phyloP scores from a whole-genome alignment of 768 basidiomycete species.

The Pulveroboletus sp. region DNA sequence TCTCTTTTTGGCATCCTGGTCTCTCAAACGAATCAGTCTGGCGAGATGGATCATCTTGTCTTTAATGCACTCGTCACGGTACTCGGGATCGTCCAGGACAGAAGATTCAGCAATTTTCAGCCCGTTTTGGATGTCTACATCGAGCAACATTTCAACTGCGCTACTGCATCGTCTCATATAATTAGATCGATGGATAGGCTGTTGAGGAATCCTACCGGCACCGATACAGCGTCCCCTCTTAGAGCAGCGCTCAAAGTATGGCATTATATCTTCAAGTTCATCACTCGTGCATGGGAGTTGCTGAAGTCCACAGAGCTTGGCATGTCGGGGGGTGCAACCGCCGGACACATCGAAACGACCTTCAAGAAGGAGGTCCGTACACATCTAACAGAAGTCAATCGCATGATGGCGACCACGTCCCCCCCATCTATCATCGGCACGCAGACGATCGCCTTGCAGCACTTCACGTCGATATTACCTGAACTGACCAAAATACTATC shows the following conservation, averaged over 20 bases:
- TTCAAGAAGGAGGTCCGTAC: slow-evolving; percentile 81
- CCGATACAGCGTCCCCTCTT: slow-evolving; percentile 70
- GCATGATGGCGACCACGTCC: slow-evolving; percentile 77
- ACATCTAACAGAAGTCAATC: slow-evolving; percentile 76
- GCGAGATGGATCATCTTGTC: slow-evolving; percentile 79
- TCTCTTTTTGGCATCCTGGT: slow-evolving; percentile 86
- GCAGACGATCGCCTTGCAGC: slow-evolving; percentile 89
- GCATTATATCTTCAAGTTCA: slow-evolving; percentile 95
- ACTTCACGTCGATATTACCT: slow-evolving; percentile 89
- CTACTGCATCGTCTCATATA: slow-evolving; percentile 77
- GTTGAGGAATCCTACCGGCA: slow-evolving; percentile 63
- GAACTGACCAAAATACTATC: slow-evolving; percentile 79
- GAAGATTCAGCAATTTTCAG: slow-evolving; percentile 93
- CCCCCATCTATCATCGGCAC: slow-evolving; percentile 92
- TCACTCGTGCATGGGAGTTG: slow-evolving; percentile 82
- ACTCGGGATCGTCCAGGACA: slow-evolving; percentile 87
- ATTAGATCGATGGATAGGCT: slow-evolving; percentile 85
- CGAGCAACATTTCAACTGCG: slow-evolving; percentile 79
- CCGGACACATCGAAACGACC: slow-evolving; percentile 76
- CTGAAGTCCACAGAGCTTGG: slow-evolving; percentile 79
- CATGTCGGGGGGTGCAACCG: slow-evolving; percentile 75
- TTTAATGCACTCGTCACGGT: slow-evolving; percentile 91
- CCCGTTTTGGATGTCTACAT: slow-evolving; percentile 93
- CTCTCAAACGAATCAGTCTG: slow-evolving; percentile 64
- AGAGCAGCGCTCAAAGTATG: slow-evolving; percentile 92